phyloP scores from a whole-genome alignment of 2,329 filamentous ascomycete genomes.

The Coniochaeta prunicola region DNA sequence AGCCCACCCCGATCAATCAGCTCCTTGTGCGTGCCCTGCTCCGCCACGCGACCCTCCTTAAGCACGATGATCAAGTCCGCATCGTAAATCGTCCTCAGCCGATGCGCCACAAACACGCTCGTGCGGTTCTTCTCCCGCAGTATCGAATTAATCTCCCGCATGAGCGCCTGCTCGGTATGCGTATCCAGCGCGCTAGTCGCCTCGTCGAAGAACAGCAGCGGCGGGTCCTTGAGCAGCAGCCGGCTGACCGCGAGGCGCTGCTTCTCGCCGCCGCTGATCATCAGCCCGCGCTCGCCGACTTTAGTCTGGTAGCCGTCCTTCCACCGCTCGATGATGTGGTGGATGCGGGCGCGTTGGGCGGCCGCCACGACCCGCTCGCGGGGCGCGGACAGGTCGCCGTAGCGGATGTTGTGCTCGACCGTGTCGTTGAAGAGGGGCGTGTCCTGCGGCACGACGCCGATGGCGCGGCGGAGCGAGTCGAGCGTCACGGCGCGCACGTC shows the following conservation, averaged over 20 bases:
- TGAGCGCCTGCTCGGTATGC: constrained; percentile 83
- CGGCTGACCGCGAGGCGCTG: constrained; percentile 81
- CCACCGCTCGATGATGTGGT: constrained; percentile 72
- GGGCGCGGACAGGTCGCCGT: constrained; percentile 74
- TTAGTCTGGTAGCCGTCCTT: constrained; percentile 86
- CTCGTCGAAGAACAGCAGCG: constrained; percentile 89
- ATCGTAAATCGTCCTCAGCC: constrained; percentile 87
- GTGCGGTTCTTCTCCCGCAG: constrained; percentile 81
- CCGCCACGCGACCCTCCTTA: constrained; percentile 74
- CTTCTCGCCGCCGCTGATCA: constrained; percentile 95
- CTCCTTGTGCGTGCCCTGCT: constrained; percentile 79
- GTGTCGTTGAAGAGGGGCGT: constrained; percentile 97
- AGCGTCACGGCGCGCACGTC: constrained; percentile 78
- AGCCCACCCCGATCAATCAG: constrained; percentile 71
- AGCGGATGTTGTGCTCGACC: constrained; percentile 91
- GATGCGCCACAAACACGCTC: constrained; percentile 89
- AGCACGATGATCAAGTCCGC: constrained; percentile 89
- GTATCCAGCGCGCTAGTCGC: constrained; percentile 90
- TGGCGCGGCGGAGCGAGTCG: constrained; percentile 74
- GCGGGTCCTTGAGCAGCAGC: constrained; percentile 81
- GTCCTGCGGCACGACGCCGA: constrained; percentile 95
- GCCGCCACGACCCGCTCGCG: constrained; percentile 68
- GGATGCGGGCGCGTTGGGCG: constrained; percentile 74
- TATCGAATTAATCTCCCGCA: constrained; percentile 90
- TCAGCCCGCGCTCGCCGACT: constrained; percentile 90